Conservation (phyloP, 2,329 filamentous ascomycete species). For the Blastomyces emzantsi region DNA sequence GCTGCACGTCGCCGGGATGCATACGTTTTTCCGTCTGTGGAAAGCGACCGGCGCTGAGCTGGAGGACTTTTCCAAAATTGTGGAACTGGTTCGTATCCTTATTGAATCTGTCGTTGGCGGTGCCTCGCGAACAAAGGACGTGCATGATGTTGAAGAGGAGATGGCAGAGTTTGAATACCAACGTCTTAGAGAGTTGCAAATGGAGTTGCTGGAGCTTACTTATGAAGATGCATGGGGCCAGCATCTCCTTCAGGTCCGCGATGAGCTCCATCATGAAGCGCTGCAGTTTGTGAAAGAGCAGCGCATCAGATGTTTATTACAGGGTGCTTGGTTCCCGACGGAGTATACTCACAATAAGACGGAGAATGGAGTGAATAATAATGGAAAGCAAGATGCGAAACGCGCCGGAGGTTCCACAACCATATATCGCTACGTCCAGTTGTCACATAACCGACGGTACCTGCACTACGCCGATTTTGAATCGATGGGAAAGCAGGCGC, state of each 20-base stretch:
- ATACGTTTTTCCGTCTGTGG: conserved; percentile 87
- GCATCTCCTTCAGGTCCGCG: conserved; percentile 80
- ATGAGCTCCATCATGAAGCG: conserved; percentile 83
- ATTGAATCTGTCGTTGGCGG: conserved; percentile 82
- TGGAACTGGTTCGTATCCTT: conserved; percentile 81
- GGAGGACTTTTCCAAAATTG: conserved; percentile 90
- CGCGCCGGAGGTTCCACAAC: conserved; percentile 35
- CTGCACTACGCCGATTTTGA: conserved; percentile 86
- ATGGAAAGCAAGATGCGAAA: conserved; percentile 32
- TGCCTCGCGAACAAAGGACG: conserved; percentile 69
- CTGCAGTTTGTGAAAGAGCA: conserved; percentile 97
- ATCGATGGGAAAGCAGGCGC: conserved; percentile 53
- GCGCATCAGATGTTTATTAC: conserved; percentile 76
- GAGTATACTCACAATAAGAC: conserved; percentile 38
- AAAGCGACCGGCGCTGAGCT: conserved; percentile 74
- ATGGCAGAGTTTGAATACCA: conserved; percentile 72
- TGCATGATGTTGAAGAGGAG: conserved; percentile 82
- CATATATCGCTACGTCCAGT: conserved; percentile 71
- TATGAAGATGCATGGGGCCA: conserved; percentile 94
- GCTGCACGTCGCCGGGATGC: conserved; percentile 73
- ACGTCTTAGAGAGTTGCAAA: conserved; percentile 74
- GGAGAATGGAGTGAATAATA: conserved; percentile 39
- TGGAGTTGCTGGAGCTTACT: conserved; percentile 81
- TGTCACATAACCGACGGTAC: conserved; percentile 85
- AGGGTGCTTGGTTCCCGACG: conserved; percentile 77